These are phyloP conservation scores for Hydnomerulius pinastri DNA, from an alignment of 768 basidiomycete genomes.

Conservation along the genomic window DNA sequence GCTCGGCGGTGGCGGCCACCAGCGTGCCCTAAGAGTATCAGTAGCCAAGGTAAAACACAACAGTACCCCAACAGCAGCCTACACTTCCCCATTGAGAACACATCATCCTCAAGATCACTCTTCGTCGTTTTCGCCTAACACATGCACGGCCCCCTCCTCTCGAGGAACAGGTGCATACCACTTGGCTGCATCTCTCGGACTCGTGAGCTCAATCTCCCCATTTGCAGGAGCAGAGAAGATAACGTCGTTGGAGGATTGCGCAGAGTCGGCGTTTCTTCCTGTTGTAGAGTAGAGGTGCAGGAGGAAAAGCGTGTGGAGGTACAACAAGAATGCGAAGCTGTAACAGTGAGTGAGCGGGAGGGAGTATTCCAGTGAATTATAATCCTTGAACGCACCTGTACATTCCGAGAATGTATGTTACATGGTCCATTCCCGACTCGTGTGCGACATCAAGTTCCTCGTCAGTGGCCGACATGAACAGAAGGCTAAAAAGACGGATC, in stretches of 20 bases:
- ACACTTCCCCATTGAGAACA: no score
- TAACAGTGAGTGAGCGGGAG: constrained; percentile 23
- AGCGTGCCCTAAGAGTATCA: no score
- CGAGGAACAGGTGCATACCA: constrained; percentile 69
- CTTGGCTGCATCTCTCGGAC: constrained; percentile 40
- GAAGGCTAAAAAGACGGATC: constrained; percentile 44
- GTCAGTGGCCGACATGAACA: constrained; percentile 94
- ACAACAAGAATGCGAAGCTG: constrained; percentile 70
- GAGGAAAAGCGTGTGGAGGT: constrained; percentile 70
- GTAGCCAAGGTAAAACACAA: not conserved
- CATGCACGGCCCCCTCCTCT: constrained; percentile 39
- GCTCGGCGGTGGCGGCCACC: no score
- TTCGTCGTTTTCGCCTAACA: constrained; percentile 56
- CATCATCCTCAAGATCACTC: constrained; percentile 11
- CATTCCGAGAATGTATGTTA: constrained; percentile 86
- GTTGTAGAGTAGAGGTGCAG: constrained; percentile 68
- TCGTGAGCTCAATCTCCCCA: constrained; percentile 45
- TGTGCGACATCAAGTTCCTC: constrained; percentile 79
- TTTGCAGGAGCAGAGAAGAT: constrained; percentile 26
- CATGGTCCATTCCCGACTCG: constrained; percentile 81
- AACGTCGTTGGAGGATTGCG: constrained; percentile 1
- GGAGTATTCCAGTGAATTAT: not conserved
- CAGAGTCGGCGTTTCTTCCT: constrained; percentile 53
- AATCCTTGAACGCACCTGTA: constrained; percentile 54
- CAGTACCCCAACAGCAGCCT: no score